Evolutionary conservation across 208 protist species (phyloP), one percentile per base, ranked within the genome.

Genomic region (Trypanosomatidae sp.): DNA sequence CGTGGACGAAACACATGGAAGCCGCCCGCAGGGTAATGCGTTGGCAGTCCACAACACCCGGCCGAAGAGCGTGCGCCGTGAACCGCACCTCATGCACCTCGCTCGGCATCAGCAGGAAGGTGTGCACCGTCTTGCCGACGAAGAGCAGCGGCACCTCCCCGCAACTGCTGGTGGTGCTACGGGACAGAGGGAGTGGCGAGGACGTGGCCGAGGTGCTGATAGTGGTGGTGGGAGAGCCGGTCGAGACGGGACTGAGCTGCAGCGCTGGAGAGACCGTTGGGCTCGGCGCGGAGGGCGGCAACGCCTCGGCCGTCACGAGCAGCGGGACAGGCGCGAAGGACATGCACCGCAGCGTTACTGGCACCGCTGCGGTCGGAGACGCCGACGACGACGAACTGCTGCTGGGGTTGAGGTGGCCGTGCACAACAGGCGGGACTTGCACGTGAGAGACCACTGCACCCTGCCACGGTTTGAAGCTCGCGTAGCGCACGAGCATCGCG

Each of bases 11-110:
- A 69, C 74, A 71, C 39, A 79, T 74, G 43, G 90, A 73, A 4
- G 80, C 71, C 3, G 83, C 90, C 10, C 47, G 71, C 17, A 94
- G 77, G 17, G 80, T 56, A 71, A 94, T 85, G 69, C 70, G 66
- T 60, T 93, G 91, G 60, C 88, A 93, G 62, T 95, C 75, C 22
- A 88, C 85, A 19, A 95, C n/a, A 33, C 91, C 88, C 22, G 87
- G 85, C 9, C 74, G 71, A 47, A 90, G 74, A 13, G 87, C 74
- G 73, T 83, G 83, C 36, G 87, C 91, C 12, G 87, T 89, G 53
- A 95, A 91, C 10, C 52, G 36, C 47, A 95, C 70, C 47, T 76
- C 76, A 64, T 91, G 72, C 30, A 55, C 83, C 13, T 89, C 83
- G 50, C 90, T 85, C 3, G 91, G 91, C 62, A 90, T 70, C 30